Percentiles rank a stretch among this genome's conserved stretches.
These are phyloP conservation scores for Leishmania guyanensis DNA, from an alignment of 208 protist genomes.

Conservation along the genomic window DNA sequence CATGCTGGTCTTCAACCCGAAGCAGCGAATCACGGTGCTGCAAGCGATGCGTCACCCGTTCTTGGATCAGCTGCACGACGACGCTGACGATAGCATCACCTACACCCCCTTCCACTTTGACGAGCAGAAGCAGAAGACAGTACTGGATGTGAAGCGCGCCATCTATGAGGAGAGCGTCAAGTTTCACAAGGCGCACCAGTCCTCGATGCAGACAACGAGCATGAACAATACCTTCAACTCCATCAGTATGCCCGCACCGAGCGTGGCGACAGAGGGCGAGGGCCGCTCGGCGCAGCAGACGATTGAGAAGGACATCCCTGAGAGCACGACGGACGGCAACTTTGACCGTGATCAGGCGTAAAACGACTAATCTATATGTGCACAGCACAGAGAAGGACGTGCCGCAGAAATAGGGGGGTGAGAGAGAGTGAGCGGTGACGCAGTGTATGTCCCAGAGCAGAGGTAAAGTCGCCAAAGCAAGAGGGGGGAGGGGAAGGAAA, in stretches of 20 bases:
- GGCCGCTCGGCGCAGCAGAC: conserved; percentile 81
- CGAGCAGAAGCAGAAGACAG: conserved; percentile 71
- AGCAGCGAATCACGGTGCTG: conserved; percentile 89
- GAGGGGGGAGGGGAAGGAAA: not conserved
- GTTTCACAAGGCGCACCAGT: conserved; percentile 67
- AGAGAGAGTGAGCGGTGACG: not conserved
- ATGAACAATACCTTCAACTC: conserved; percentile 32
- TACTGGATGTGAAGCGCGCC: conserved; percentile 82
- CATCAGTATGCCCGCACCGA: conserved; percentile 23
- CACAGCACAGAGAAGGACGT: not conserved
- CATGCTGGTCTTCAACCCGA: conserved; percentile 94
- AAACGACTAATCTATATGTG: not conserved
- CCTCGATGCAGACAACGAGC: conserved; percentile 21
- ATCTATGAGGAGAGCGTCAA: conserved; percentile 83
- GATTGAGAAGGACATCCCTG: conserved; percentile 60
- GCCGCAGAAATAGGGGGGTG: not conserved
- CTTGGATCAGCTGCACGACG: conserved; percentile 84
- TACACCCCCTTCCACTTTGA: conserved; percentile 81
- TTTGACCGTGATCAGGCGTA: conserved; percentile 37
- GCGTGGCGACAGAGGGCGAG: conserved; percentile 65
- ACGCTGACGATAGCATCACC: conserved; percentile 60
- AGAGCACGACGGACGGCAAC: conserved; percentile 37
- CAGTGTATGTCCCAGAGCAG: too few relatives aligned
- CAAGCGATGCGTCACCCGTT: conserved; percentile 93
- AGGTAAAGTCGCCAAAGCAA: not conserved